Conservation (phyloP, 2,329 filamentous ascomycete genomes). For the Chaetothyriales sp. region DNA sequence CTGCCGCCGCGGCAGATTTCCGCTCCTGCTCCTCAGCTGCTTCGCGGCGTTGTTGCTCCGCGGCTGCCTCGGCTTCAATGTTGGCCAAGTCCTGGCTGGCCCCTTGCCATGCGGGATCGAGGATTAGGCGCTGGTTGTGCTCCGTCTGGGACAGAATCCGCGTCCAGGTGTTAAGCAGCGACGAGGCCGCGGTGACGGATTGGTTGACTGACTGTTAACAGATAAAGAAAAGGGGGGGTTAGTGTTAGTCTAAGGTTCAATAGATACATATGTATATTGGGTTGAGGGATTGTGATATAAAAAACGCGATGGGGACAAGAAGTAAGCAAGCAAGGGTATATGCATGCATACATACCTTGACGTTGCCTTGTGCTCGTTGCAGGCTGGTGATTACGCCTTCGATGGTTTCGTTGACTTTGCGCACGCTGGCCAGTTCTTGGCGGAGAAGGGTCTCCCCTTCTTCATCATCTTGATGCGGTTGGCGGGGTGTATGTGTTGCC, state of each 20-base stretch:
- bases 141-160: conserved; percentile 93
- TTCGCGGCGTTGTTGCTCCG: conserved; percentile 59
- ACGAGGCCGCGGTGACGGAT: conserved; percentile 77
- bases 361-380: conserved; percentile 35
- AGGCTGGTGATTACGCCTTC: conserved; percentile 42
- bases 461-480: conserved; percentile 41
- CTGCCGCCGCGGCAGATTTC: conserved; percentile 48
- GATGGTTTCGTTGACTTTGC: conserved; percentile 76
- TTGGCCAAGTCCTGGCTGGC: conserved; percentile 76
- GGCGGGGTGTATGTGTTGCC: not conserved
- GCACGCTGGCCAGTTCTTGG: conserved; percentile 68
- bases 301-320: too few relatives aligned
- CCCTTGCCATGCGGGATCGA: conserved; percentile 81
- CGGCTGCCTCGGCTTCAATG: conserved; percentile 63
- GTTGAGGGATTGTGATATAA: too few relatives aligned
- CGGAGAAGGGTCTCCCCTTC: conserved; percentile 52
- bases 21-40: conserved; percentile 65
- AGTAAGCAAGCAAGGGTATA: not conserved
- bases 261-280: too few relatives aligned
- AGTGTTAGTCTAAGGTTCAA: conserved; percentile 5
- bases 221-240: not conserved
- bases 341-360: conserved; percentile 28
- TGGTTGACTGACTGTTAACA: conserved; percentile 57
- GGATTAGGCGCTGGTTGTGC: conserved; percentile 83
- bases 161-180: conserved; percentile 87